These are phyloP conservation scores for Xylaria nigripes DNA, from an alignment of 495 filamentous ascomycete genomes.

Conservation along the genomic window DNA sequence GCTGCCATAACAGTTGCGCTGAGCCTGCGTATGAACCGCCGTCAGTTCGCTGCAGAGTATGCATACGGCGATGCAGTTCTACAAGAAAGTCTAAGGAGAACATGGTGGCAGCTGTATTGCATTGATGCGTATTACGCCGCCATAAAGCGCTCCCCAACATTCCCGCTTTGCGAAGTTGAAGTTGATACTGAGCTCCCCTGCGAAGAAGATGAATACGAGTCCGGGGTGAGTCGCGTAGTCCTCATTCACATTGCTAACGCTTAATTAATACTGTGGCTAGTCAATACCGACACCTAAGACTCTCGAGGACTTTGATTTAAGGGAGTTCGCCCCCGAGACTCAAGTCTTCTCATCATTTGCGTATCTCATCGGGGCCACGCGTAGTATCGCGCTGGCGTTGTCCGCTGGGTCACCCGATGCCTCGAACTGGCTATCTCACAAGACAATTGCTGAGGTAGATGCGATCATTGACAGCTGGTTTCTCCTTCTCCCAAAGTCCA, in stretches of 20 bases:
- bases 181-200: constrained; percentile 50
- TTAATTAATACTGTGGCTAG: constrained; percentile 24
- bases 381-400: constrained; percentile 51
- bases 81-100: constrained; percentile 58
- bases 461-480: constrained; percentile 58
- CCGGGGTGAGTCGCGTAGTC: constrained; percentile 29
- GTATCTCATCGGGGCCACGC: constrained; percentile 52
- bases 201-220: constrained; percentile 50
- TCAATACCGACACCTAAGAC: constrained; percentile 44
- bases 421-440: constrained; percentile 6
- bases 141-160: constrained; percentile 27
- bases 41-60: constrained; percentile 37
- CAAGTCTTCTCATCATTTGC: constrained; percentile 51
- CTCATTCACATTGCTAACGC: background rate
- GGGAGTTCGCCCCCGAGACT: constrained; percentile 42
- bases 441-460: constrained; percentile 44
- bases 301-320: constrained; percentile 47
- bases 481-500: constrained; percentile 55
- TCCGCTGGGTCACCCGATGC: constrained; percentile 8
- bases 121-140: constrained; percentile 44
- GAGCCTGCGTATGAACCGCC: constrained; percentile 52
- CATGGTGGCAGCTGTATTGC: constrained; percentile 66
- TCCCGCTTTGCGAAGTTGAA: constrained; percentile 31
- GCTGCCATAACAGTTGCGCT: constrained; percentile 52
- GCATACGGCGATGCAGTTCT: constrained; percentile 44